These are phyloP conservation scores for Fusarium xylarioides DNA, from an alignment of 2,329 filamentous ascomycete genomes.

Conservation along the genomic window DNA sequence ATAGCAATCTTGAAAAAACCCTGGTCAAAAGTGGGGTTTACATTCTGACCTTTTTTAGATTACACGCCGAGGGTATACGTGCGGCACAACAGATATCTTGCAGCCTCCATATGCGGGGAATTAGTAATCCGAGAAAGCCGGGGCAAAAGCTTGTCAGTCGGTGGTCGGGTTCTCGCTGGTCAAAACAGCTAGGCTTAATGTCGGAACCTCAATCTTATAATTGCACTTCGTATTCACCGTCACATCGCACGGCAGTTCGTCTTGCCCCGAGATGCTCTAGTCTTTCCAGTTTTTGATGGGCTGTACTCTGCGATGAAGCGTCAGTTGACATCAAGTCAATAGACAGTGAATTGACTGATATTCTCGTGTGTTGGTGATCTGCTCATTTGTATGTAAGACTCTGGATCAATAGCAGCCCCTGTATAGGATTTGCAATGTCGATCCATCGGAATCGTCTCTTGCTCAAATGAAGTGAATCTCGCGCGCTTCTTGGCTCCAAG, in stretches of 20 bases:
- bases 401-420: background rate
- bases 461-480: slow-evolving; percentile 32
- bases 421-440: slow-evolving; percentile 30
- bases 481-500: slow-evolving; percentile 29
- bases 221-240: slow-evolving; percentile 33
- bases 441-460: slow-evolving; percentile 33
- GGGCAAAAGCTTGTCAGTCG: slow-evolving; percentile 35
- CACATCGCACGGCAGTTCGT: slow-evolving; percentile 2
- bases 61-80: too few species aligned
- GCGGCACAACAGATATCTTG: background rate
- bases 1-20: too few species aligned
- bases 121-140: slow-evolving; percentile 15
- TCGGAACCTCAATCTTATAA: slow-evolving; percentile 21
- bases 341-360: background rate
- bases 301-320: background rate
- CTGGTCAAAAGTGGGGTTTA: too few species aligned
- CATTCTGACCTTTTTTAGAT: too few species aligned
- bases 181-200: slow-evolving; percentile 25
- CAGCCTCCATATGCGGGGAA: slow-evolving; percentile 25
- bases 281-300: background rate
- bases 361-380: background rate
- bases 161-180: slow-evolving; percentile 16
- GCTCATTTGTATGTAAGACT: background rate
- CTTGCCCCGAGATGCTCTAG: slow-evolving; percentile 8
- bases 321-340: background rate